Evolutionary conservation across 1,139 yeast species (phyloP).

Genomic region (Meyerozyma smithsonii): DNA sequence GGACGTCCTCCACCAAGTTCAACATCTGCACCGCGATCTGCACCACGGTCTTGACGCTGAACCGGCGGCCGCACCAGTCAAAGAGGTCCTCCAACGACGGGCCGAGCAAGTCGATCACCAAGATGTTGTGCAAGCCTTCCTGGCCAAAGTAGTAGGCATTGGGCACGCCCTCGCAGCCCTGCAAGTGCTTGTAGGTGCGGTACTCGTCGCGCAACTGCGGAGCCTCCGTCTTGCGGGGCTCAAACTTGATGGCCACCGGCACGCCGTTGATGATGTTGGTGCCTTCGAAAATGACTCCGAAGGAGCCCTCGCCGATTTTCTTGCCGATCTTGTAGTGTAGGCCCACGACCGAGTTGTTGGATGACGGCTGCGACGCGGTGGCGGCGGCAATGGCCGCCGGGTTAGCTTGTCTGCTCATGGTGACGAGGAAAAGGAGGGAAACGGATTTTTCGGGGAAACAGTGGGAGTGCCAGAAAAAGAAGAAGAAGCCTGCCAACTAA

Average conservation of each 20-base stretch:
- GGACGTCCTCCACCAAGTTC: constrained; percentile 59
- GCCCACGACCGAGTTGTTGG: constrained; percentile 57
- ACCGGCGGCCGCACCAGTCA: constrained; percentile 77
- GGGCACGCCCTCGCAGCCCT: constrained; percentile 63
- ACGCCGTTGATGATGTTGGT: constrained; percentile 68
- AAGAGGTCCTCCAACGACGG: constrained; percentile 75
- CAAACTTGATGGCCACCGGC: constrained; percentile 77
- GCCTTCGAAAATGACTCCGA: constrained; percentile 81
- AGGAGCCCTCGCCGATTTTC: constrained; percentile 82
- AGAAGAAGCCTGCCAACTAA: background rate
- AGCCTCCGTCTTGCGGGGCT: constrained; percentile 75
- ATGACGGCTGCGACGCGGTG: constrained; percentile 5
- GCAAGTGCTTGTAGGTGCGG: constrained; percentile 62
- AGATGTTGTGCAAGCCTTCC: constrained; percentile 71
- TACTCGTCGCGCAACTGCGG: constrained; percentile 78
- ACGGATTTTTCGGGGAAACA: background rate
- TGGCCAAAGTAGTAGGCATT: constrained; percentile 77
- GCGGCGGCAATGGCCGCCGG: constrained; percentile 2
- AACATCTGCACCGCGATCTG: constrained; percentile 77
- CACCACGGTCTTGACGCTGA: constrained; percentile 64
- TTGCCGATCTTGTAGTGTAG: constrained; percentile 77
- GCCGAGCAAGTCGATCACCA: constrained; percentile 69
- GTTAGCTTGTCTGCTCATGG: constrained; percentile 2
- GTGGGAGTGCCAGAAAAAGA: background rate
- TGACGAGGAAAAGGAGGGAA: background rate